A percentile compares a stretch with the other conserved stretches of the same genome.
phyloP scores from a whole-genome alignment of 306 rosid species.

The Alnus glutinosa region DNA sequence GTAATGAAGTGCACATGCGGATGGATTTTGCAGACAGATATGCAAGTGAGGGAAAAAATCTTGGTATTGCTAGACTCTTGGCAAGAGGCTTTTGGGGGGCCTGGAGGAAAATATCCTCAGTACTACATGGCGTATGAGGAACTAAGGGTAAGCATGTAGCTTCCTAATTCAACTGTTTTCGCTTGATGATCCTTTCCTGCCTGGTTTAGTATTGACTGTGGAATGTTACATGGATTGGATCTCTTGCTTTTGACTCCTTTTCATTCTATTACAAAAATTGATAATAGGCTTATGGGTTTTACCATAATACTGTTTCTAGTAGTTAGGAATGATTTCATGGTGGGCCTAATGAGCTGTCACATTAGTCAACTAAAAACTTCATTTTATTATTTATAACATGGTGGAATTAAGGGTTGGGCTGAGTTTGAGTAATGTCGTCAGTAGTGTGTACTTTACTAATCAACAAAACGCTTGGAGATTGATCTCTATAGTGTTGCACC shows the following conservation, averaged over 20 bases:
- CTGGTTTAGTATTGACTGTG: slow-evolving; percentile 12
- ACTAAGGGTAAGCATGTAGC: slow-evolving; percentile 53
- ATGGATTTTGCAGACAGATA: slow-evolving; percentile 67
- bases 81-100: slow-evolving; percentile 97
- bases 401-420: not conserved
- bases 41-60: slow-evolving; percentile 93
- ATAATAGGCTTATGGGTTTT: not conserved
- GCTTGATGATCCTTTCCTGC: slow-evolving; percentile 14
- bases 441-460: not conserved
- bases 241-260: not conserved
- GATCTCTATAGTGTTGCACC: not conserved
- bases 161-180: slow-evolving; percentile 13
- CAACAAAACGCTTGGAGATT: not conserved
- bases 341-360: not conserved
- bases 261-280: not conserved
- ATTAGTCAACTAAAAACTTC: not conserved
- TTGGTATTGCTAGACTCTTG: slow-evolving; percentile 79
- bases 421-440: not conserved
- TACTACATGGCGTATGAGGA: slow-evolving; percentile 91
- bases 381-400: not conserved
- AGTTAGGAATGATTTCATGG: not conserved
- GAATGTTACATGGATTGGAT: not conserved
- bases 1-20: slow-evolving; percentile 7
- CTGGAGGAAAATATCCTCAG: slow-evolving; percentile 87
- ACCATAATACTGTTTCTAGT: not conserved